phyloP scores from a whole-genome alignment of 2,329 filamentous ascomycete genomes.

The Fusarium subglutinans region DNA sequence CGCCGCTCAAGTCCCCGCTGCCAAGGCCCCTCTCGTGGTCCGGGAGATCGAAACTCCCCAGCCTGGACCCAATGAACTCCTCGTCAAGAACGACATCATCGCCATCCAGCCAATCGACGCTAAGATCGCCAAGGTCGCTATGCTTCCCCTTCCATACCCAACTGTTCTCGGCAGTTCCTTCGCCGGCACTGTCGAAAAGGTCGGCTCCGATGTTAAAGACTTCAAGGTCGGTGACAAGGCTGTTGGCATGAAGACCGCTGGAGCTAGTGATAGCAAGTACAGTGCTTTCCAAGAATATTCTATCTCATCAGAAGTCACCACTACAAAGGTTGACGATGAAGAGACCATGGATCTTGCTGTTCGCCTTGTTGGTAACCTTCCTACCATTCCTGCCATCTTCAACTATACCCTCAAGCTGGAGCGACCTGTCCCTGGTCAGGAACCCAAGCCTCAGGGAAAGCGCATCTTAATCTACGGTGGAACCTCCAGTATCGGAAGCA shows the following conservation, averaged over 20 bases:
- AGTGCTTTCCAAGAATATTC: slow-evolving; percentile 28
- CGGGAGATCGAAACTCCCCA: slow-evolving; percentile 27
- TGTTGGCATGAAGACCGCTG: slow-evolving; percentile 26
- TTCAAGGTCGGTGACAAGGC: slow-evolving; percentile 31
- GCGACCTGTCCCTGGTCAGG: slow-evolving; percentile 1
- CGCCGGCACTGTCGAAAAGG: slow-evolving; percentile 20
- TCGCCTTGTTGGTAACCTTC: slow-evolving; percentile 27
- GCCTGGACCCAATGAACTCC: slow-evolving; percentile 28
- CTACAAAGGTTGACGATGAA: slow-evolving; percentile 17
- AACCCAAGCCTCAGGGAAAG: slow-evolving; percentile 12
- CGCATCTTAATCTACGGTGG: slow-evolving; percentile 26
- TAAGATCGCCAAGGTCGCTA: slow-evolving; percentile 33
- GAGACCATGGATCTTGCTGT: slow-evolving; percentile 21
- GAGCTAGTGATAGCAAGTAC: slow-evolving; percentile 26
- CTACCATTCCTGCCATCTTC: slow-evolving; percentile 30
- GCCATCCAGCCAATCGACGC: slow-evolving; percentile 32
- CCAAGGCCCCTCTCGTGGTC: slow-evolving; percentile 22
- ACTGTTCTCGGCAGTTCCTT: slow-evolving; percentile 27
- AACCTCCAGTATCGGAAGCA: slow-evolving; percentile 29
- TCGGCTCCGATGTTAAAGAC: slow-evolving; percentile 6
- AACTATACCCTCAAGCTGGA: slow-evolving; percentile 21
- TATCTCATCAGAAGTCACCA: slow-evolving; percentile 2
- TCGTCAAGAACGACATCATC: slow-evolving; percentile 32
- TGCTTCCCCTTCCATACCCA: slow-evolving; percentile 29
- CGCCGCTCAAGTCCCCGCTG: slow-evolving; percentile 21